Base-by-base conservation (phyloP, 2,329 filamentous ascomycete species). In the Ceratocystis colombiana region DNA sequence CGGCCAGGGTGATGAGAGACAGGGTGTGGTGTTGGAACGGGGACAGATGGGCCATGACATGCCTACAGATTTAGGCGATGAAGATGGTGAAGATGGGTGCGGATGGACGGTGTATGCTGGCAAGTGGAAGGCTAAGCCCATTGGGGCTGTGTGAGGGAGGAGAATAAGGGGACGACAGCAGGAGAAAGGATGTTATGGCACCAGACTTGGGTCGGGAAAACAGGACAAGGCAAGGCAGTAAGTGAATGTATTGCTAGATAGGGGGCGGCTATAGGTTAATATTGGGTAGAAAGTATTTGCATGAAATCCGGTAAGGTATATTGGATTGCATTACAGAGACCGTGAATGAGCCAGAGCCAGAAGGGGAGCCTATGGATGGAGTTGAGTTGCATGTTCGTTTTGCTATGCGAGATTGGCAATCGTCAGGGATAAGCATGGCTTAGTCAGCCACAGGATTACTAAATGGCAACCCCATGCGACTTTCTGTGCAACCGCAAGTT, bases 21-120 rank as follows among this genome's bases (percentile, higher is more conserved):
- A 57, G 61, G 41, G 30, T 85, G 67, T 83, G 82, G 73, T 80
- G 10, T 15, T 41, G 74, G 72, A 68, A 70, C 69, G 70, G 67
- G 72, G 73, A 66, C 73, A 74, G 5, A 45, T 46, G 25, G 69
- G 72, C n/a, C 55, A 12, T 1, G 64, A 62, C 45, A 64, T 64
- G 17, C 65, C 65, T 28, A 68, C 69, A 10, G 69, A 73, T 1
- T 74, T 73, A 17, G 73, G 73, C 15, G 73, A 74, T n/a, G 71
- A 74, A 53, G 66, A 67, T 2, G 57, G 12, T 5, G 66, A 68
- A 8, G 64, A 65, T n/a, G 64, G 46, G 44, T 63, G 61, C 41
- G 68, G 68, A 22, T 69, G 68, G 68, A 25, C 28, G 2, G 50
- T 37, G 17, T 66, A 61, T 22, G 53, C 65, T 20, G 67, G 66